Evolutionary conservation across 805 yeast species (phyloP), one percentile per base, ranked within the genome.

Genomic region (Pachysolen tannophilus): DNA sequence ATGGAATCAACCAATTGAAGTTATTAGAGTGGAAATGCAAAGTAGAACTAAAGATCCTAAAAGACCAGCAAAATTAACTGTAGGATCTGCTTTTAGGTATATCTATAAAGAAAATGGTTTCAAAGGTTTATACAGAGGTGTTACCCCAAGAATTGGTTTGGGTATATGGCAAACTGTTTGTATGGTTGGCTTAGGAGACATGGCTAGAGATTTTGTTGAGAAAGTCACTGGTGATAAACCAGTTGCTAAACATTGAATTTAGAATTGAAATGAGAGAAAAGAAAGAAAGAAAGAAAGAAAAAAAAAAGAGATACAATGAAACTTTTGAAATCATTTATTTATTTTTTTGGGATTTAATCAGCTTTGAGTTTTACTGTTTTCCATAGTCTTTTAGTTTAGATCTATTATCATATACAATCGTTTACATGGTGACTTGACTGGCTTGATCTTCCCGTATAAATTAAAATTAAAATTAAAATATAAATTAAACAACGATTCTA

Each of bases 1-100:
- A 13, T 92, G 98, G 97, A 92, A 92, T 63, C 98, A 92, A 65
- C 98, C 97, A 26, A 87, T 92, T 52, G 98, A 92, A 65, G 98
- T 92, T 36, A 82, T 88, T 46, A 78, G 98, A 61, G 95, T 92
- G 14, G 98, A 92, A 64, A 87, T 92, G 97, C 98, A 92, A 65
- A 82, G 94, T 38, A 82, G 82, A 66, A 86, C 88, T n/a, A 65
- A 60, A 32, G 97, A 90, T 63, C 95, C 97, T 48, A 86, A 86
- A 56, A 81, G 97, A 63, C 98, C 97, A 40, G 82, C 84, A 65
- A 88, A 90, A 43, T 69, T 90, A 58, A 74, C 82, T 35, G 95
- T 92, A 20, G 53, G 66, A 6, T 69, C 78, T 34, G 81, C 97
- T 23, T 72, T 83, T 51, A 79, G 72, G 51, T 92, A 90, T 62